A percentile compares a stretch with the other conserved stretches of the same genome.
phyloP scores from a whole-genome alignment of 2,329 filamentous ascomycete genomes.

The Colletotrichum sp. region DNA sequence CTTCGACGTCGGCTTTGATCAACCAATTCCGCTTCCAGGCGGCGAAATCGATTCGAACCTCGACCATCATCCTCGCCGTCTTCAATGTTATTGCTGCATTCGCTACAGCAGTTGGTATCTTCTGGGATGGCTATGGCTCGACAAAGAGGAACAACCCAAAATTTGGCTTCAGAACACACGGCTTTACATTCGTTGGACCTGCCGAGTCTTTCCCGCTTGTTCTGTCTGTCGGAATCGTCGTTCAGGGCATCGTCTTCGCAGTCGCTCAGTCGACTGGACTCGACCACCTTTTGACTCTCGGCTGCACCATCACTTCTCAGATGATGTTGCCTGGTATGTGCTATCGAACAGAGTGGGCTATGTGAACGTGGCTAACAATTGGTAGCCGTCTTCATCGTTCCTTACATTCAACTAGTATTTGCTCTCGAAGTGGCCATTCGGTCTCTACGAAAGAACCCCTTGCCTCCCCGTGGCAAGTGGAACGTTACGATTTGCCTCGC shows the following conservation, averaged over 20 bases:
- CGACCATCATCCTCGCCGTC: slow-evolving; percentile 63
- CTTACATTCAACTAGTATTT: slow-evolving; percentile 70
- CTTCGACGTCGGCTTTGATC: slow-evolving; percentile 50
- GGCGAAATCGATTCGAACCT: slow-evolving; percentile 64
- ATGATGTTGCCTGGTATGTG: slow-evolving; percentile 64
- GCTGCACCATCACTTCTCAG: slow-evolving; percentile 60
- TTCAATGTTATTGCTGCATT: slow-evolving; percentile 67
- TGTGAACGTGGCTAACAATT: slow-evolving; percentile 26
- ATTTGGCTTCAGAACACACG: slow-evolving; percentile 44
- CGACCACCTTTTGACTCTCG: slow-evolving; percentile 51
- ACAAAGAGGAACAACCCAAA: slow-evolving; percentile 44
- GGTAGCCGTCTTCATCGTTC: slow-evolving; percentile 69
- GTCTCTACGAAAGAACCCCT: slow-evolving; percentile 58
- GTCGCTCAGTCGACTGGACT: slow-evolving; percentile 62
- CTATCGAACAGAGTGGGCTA: not conserved
- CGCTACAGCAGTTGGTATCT: slow-evolving; percentile 59
- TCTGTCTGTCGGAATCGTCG: slow-evolving; percentile 60
- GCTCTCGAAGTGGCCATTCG: slow-evolving; percentile 65
- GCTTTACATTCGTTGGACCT: slow-evolving; percentile 49
- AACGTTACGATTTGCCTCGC: slow-evolving; percentile 62
- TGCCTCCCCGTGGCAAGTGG: slow-evolving; percentile 65
- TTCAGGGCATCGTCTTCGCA: slow-evolving; percentile 64
- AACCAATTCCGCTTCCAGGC: slow-evolving; percentile 57
- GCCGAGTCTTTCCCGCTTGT: slow-evolving; percentile 61
- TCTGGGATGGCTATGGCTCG: slow-evolving; percentile 59